Conservation (phyloP, 169 alveolate species). For the Plasmodium knowlesi region DNA sequence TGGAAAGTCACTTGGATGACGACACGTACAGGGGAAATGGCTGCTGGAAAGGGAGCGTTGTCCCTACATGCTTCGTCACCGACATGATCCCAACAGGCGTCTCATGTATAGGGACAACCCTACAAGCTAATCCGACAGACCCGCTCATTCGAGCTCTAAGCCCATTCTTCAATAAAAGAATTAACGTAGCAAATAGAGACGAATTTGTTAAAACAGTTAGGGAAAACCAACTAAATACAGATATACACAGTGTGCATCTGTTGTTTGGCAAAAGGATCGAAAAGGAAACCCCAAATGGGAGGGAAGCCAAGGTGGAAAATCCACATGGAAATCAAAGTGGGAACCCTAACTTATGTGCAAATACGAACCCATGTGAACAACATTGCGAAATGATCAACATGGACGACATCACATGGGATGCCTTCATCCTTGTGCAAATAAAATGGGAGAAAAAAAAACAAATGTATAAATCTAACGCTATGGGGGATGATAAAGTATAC, state of each 20-base stretch:
- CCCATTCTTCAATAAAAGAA: neutral
- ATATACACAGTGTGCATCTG: neutral
- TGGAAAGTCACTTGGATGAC: neutral
- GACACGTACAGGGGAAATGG: neutral
- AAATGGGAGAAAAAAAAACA: slow-evolving; percentile 12
- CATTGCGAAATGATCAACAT: neutral
- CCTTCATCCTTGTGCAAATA: slow-evolving; percentile 10
- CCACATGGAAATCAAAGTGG: neutral
- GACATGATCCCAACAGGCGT: neutral
- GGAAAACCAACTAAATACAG: neutral
- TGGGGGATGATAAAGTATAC: neutral
- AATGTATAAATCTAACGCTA: neutral
- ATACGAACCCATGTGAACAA: neutral
- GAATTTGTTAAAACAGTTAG: neutral
- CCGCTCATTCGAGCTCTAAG: neutral
- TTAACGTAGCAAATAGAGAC: neutral
- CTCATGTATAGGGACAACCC: neutral
- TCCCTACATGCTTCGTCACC: neutral
- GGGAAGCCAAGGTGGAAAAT: neutral
- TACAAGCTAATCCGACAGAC: neutral
- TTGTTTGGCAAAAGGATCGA: neutral
- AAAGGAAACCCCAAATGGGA: neutral
- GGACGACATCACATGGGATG: slow-evolving; percentile 22
- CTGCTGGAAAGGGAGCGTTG: neutral
- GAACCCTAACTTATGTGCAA: neutral